Percentiles rank a stretch among this genome's conserved stretches.
Evolutionary conservation across 208 protist genomes (phyloP).

Genomic region (Balamuthia mandrillaris): DNA sequence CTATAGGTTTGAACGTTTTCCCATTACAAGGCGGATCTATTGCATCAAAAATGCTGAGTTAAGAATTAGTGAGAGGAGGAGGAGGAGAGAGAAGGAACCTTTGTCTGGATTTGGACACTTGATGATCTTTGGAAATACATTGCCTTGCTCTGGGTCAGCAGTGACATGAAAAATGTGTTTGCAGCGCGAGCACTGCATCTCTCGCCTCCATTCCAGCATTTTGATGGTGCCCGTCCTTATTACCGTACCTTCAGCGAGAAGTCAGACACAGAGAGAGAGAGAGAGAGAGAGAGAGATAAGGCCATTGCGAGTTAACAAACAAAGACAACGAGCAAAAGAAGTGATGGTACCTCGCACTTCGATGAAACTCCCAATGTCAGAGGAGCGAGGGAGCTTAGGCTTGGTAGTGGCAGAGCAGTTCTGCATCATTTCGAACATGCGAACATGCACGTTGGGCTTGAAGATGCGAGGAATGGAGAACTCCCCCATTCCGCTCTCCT

Average conservation of each 20-base stretch:
- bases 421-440: background rate
- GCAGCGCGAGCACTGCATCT: constrained; percentile 65
- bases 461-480: background rate
- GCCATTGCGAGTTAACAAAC: background rate
- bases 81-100: background rate
- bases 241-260: constrained; percentile 58
- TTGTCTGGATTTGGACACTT: constrained; percentile 25
- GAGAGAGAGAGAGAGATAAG: background rate
- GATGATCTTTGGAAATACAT: constrained; percentile 40
- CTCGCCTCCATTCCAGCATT: constrained; percentile 58
- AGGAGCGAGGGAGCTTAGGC: constrained; percentile 45
- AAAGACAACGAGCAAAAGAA: background rate
- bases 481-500: background rate
- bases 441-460: constrained; percentile 43
- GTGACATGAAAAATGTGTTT: constrained; percentile 36
- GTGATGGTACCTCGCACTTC: background rate
- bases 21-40: constrained; percentile 34
- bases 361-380: constrained; percentile 56
- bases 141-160: constrained; percentile 55
- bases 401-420: constrained; percentile 21
- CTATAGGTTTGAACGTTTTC: constrained; percentile 36
- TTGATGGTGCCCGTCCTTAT: constrained; percentile 58
- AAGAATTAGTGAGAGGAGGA: background rate
- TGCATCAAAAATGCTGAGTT: background rate
- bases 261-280: background rate